Base-by-base conservation (phyloP, 2,329 filamentous ascomycete genomes). In the Xylaria sp. region DNA sequence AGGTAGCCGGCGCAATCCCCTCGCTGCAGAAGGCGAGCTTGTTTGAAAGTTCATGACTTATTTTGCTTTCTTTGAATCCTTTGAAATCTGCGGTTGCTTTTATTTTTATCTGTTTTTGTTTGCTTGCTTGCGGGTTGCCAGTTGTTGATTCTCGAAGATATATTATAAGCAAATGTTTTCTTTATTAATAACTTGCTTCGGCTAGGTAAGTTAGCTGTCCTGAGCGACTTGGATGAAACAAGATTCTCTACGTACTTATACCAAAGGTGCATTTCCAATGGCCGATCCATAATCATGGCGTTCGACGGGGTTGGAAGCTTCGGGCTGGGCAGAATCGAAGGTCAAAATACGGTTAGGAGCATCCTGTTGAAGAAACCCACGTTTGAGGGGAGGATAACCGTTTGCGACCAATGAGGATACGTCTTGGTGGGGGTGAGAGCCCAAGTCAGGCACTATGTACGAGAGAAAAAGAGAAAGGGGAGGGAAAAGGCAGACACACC, bases 401-500 rank as follows among this genome's bases (percentile, higher is more conserved):
- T 49, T 23, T 28, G 41, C 39, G 54, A 41, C 62, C 41, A 64
- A 58, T 58, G 54, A 41, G 43, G 12, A 51, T 20, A 7, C 28
- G 31, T 48, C 52, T 46, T 25, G 43, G 66, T 52, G 60, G 65
- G 60, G n/a, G 36, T 46, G 20, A 39, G 31, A 25, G 20, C 48
- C 13, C 25, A 67, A 63, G 46, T 56, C 33, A 51, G 2, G 23
- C 18, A 28, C 46, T 33, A 18, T 48, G 13, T 31, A 13, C 52
- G 41, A 23, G 46, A 41, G 28, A 49, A 57, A 57, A 49, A 52
- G 70, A 57, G 71, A 70, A 72, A 75, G 65, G 64, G 51, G 67
- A 56, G 68, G 73, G 70, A 75, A 76, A 74, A 64, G 61, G 63
- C 33, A 58, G 71, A 62, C 66, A 67, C 69, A 67, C 66, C 57